Evolutionary conservation across 192 early-diverging fungal genomes (phyloP).

Genomic region (Coemansia javaensis): DNA sequence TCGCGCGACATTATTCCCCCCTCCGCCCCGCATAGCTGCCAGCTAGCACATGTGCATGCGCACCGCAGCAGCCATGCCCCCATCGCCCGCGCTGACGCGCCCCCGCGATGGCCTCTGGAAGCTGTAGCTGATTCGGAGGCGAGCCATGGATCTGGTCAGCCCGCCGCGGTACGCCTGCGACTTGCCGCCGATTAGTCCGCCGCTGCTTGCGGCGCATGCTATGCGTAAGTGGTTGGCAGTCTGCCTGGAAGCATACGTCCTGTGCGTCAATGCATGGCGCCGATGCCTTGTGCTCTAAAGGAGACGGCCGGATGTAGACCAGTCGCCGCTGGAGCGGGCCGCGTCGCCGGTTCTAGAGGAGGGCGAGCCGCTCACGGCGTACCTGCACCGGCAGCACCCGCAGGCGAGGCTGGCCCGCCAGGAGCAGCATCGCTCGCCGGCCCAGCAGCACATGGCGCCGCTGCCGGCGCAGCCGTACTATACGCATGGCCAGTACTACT

Average conservation of each 20-base stretch:
- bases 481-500: conserved; percentile 5
- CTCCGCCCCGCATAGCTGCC: no score
- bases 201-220: conserved; percentile 19
- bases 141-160: conserved; percentile 31
- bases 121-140: conserved; percentile 39
- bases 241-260: neutral
- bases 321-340: conserved; percentile 15
- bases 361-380: conserved; percentile 28
- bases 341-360: conserved; percentile 33
- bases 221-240: conserved; percentile 14
- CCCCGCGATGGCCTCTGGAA: no score
- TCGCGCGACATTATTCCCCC: no score
- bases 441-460: conserved; percentile 7
- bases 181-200: conserved; percentile 40
- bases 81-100: no score
- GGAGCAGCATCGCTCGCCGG: conserved; percentile 4
- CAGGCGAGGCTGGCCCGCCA: neutral
- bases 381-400: conserved; percentile 25
- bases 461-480: conserved; percentile 7
- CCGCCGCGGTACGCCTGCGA: conserved; percentile 25
- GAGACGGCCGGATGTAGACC: conserved; percentile 11
- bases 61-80: no score
- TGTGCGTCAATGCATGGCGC: neutral
- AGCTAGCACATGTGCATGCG: no score
- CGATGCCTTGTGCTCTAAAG: neutral